Evolutionary conservation across 2,329 filamentous ascomycete genomes (phyloP), one percentile per base, ranked within the genome.

Genomic region (Fusarium sp.): DNA sequence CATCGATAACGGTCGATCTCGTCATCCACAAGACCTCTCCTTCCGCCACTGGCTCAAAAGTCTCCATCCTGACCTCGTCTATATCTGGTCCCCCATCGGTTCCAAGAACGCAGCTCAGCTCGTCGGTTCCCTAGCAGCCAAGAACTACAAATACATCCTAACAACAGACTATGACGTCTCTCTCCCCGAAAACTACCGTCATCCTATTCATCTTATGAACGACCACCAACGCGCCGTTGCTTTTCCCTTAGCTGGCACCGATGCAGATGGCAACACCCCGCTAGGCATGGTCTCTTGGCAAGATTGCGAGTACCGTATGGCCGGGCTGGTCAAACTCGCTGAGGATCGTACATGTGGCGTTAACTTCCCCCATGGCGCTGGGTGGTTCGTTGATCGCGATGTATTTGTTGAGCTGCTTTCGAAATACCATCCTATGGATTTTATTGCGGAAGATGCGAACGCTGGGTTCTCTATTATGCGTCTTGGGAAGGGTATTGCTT

Each of bases 151-250:
- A 3, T 64, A 64, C 22, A 64, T 64, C 30, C 24, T 62, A 5
- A 64, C 61, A 13, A 64, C 61, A 6, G 61, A 64, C 13, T 56
- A 64, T 6, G 61, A 64, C 8, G 61, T 64, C 14, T 64, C 61
- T 1, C 28, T 64, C 11, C 61, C 61, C 1, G 36, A 50, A 4
- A 64, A 64, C 56, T 64, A 62, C 6, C 61, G 61, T 4, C 61
- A 64, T 5, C 61, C 61, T 0, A 50, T 20, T 8, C 61, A 64
- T 24, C 36, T 64, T 0, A 36, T 62, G 61, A 42, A 62, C 6
- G 44, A 44, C 8, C 61, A 64, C 9, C 24, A 38, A 1, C 36
- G 61, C 0, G 61, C 61, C 3, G 61, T 64, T 18, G 61, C 61
- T 15, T 64, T 64, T 12, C 61, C 61, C 0, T 6, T 64, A 14